These are phyloP conservation scores for Coemansia sp. DNA, from an alignment of 371 early-diverging fungal species.

Conservation along the genomic window DNA sequence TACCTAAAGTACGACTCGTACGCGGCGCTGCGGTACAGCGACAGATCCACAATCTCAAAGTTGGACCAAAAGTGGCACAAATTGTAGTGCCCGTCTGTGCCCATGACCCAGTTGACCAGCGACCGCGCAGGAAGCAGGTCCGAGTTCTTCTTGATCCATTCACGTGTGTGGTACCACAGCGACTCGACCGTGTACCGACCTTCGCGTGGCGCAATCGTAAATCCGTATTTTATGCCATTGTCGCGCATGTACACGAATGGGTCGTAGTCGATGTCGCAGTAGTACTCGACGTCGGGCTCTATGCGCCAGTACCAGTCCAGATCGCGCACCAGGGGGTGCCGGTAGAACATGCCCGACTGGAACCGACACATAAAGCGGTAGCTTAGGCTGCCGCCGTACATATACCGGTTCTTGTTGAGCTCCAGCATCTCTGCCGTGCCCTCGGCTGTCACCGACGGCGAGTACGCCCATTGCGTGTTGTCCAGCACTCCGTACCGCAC, in stretches of 20 bases:
- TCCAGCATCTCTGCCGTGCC: slow-evolving; percentile 33
- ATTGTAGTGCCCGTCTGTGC: slow-evolving; percentile 62
- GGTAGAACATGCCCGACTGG: slow-evolving; percentile 84
- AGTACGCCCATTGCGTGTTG: slow-evolving; percentile 38
- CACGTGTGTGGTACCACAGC: slow-evolving; percentile 68
- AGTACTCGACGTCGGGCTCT: slow-evolving; percentile 87
- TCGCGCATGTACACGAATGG: slow-evolving; percentile 81
- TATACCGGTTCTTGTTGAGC: slow-evolving; percentile 57
- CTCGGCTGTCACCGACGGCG: slow-evolving; percentile 39
- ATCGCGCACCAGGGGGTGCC: slow-evolving; percentile 73
- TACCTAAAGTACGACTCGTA: slow-evolving; percentile 79
- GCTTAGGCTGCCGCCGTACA: slow-evolving; percentile 83
- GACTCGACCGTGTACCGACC: slow-evolving; percentile 77
- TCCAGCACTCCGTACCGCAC: slow-evolving; percentile 46
- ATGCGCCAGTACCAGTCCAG: slow-evolving; percentile 95
- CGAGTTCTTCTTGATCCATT: slow-evolving; percentile 57
- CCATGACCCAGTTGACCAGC: slow-evolving; percentile 59
- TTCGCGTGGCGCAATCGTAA: slow-evolving; percentile 81
- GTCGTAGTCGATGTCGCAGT: slow-evolving; percentile 87
- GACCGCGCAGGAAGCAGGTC: slow-evolving; percentile 54
- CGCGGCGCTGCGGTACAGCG: slow-evolving; percentile 70
- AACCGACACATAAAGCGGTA: slow-evolving; percentile 94
- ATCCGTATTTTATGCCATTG: slow-evolving; percentile 79
- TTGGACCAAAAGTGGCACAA: slow-evolving; percentile 95
- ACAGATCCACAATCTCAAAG: slow-evolving; percentile 88